Evolutionary conservation across 768 basidiomycete species (phyloP), one percentile per base, ranked within the genome.

Genomic region (Hericium coralloides): DNA sequence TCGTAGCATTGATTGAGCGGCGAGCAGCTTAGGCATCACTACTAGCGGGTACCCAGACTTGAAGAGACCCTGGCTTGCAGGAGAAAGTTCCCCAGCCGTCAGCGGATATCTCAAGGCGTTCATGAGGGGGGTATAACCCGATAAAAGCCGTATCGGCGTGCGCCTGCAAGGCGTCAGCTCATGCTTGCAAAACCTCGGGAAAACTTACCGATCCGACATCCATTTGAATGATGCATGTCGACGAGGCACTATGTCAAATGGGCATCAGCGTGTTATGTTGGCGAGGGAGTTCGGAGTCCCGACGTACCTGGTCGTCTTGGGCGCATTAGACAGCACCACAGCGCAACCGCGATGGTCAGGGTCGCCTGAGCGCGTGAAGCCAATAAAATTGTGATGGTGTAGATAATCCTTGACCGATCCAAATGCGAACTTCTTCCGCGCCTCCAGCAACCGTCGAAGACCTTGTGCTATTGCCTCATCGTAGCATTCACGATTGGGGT

Each of bases 311-410:
- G 58, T 15, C 49, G 31, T 31, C 43, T 26, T 61, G 53, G 31
- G 59, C 59, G 73, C 26, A 64, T 89, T 90, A 67, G 85, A 87
- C 12, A 91, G 65, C 17, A 91, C 68, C 1, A 92, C 89, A 1
- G 73, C 87, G 59, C 89, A 92, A 12, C 87, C 89, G 12, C 68
- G 61, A 64, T 77, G 79, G 43, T 67, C 62, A 10, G 66, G 59
- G 67, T 84, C 73, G 12, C 91, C 91, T 67, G 72, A 71, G 45
- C 90, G 80, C 56, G 87, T 82, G 62, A 89, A 92, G 18, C 87
- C 91, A 64, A 92, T 82, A 65, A 82, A 90, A 60, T 87, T 83
- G 23, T 64, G 75, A 47, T 77, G 67, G 15, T 70, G 67, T 55
- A 80, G 75, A 69, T 87, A 89, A 64, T 92, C 89, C 51, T 68